phyloP scores from a whole-genome alignment of 768 basidiomycete genomes.

The Hydnomerulius pinastri region DNA sequence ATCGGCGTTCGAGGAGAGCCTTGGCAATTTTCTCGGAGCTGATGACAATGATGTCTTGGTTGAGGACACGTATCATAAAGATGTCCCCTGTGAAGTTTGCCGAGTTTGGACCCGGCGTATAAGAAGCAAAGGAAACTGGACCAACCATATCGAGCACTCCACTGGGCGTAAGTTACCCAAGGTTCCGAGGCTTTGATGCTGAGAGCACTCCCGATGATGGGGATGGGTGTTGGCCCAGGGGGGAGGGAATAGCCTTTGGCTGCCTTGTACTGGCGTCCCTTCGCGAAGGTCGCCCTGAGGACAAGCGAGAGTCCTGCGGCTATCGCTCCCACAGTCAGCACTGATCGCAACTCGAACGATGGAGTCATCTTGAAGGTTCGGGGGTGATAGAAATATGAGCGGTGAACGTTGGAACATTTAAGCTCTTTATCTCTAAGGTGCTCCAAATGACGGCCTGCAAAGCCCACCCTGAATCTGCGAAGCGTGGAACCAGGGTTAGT shows the following conservation, averaged over 20 bases:
- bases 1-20: slow-evolving; percentile 30
- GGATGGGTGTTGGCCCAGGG: slow-evolving; percentile 20
- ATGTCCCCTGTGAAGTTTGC: slow-evolving; percentile 17
- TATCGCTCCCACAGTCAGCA: too few species aligned
- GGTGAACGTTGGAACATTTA: too few species aligned
- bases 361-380: too few species aligned
- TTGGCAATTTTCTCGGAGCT: slow-evolving; percentile 27
- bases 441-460: too few species aligned
- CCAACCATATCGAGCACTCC: slow-evolving; percentile 20
- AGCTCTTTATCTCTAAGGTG: too few species aligned
- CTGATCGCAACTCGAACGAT: too few species aligned
- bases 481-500: too few species aligned
- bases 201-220: slow-evolving; percentile 18
- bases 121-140: neutral
- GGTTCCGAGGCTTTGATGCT: slow-evolving; percentile 17
- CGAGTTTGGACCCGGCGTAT: neutral
- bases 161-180: slow-evolving; percentile 21
- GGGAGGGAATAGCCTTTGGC: slow-evolving; percentile 7
- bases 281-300: too few species aligned
- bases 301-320: too few species aligned
- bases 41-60: slow-evolving; percentile 25
- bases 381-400: too few species aligned
- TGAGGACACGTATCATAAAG: slow-evolving; percentile 21
- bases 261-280: neutral
- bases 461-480: too few species aligned